Evolutionary conservation across 1,284 basidiomycete genomes (phyloP), one percentile per base, ranked within the genome.

Genomic region (Entoloma clypeatum): DNA sequence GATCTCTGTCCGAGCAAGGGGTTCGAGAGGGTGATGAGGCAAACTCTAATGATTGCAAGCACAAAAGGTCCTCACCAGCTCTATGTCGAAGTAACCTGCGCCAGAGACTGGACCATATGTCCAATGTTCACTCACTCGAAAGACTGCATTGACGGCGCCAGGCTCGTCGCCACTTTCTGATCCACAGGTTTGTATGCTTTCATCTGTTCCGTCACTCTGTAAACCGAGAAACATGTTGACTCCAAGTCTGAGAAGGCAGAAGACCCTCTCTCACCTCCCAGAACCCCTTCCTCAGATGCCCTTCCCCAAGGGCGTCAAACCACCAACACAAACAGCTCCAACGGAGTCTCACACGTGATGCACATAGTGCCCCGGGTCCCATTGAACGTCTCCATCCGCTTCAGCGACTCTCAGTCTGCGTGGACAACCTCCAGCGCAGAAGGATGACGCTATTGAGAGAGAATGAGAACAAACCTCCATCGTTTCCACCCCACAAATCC

Each of bases 11-110:
- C n/a, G n/a, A n/a, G n/a, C n/a, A n/a, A n/a, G n/a, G n/a, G n/a
- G n/a, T n/a, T n/a, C n/a, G n/a, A n/a, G n/a, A n/a, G n/a, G n/a
- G n/a, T n/a, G n/a, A n/a, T n/a, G n/a, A n/a, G n/a, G n/a, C n/a
- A n/a, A n/a, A n/a, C n/a, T n/a, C n/a, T n/a, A n/a, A n/a, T 4
- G 5, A 22, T 8, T 11, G 19, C 27, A n/a, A 18, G 25, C 17
- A n/a, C 14, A 18, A 18, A 10, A 29, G 9, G 16, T 9, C 26
- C 39, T 16, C 39, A 87, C 89, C 58, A 98, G 69, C 57, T 96
- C 94, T 59, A 94, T 94, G 57, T 98, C 93, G 58, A 94, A 99
- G 64, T 95, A 99, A 98, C 95, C 53, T 98, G 92, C 2, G 96
- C 81, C 83, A 99, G 96, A 19, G 87, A 91, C 65, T 94, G 91